A percentile compares a stretch with the other conserved stretches of the same genome.
phyloP scores from a whole-genome alignment of 306 rosid species.

The Prunus mira region DNA sequence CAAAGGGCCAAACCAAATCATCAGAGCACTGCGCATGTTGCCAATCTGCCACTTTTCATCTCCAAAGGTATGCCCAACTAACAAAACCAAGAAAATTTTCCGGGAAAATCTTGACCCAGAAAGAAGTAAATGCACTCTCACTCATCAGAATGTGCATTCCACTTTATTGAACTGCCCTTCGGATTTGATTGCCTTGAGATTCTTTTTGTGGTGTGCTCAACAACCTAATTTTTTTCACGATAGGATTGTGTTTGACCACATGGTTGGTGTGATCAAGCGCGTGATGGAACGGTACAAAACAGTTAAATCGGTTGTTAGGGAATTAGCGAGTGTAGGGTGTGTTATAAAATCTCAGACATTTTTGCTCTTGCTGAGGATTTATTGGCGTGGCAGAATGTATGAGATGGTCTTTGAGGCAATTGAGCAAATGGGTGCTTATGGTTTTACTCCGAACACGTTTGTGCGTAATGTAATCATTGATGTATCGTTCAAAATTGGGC shows the following conservation, averaged over 20 bases:
- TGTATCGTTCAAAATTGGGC: constrained; percentile 41
- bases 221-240: constrained; percentile 38
- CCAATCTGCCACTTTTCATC: constrained; percentile 14
- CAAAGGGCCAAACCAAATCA: constrained; percentile 10
- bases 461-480: constrained; percentile 54
- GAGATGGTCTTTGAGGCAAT: constrained; percentile 37
- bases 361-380: constrained; percentile 50
- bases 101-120: background rate
- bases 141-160: constrained; percentile 27
- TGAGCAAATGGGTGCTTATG: constrained; percentile 37
- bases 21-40: constrained; percentile 4
- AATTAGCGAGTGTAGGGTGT: constrained; percentile 46
- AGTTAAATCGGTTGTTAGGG: constrained; percentile 30
- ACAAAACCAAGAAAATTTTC: constrained; percentile 8
- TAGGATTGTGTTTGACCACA: constrained; percentile 23
- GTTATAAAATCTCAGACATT: constrained; percentile 42
- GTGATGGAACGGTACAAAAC: constrained; percentile 36
- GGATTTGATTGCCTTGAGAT: constrained; percentile 53
- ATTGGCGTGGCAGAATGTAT: constrained; percentile 48
- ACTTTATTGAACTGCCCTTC: constrained; percentile 44
- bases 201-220: constrained; percentile 50
- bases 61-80: constrained; percentile 3
- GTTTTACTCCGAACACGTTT: constrained; percentile 46
- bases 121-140: constrained; percentile 21
- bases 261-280: constrained; percentile 36